Conservation (phyloP, 352 stramenopile species). For the Phytophthora podocarpi region DNA sequence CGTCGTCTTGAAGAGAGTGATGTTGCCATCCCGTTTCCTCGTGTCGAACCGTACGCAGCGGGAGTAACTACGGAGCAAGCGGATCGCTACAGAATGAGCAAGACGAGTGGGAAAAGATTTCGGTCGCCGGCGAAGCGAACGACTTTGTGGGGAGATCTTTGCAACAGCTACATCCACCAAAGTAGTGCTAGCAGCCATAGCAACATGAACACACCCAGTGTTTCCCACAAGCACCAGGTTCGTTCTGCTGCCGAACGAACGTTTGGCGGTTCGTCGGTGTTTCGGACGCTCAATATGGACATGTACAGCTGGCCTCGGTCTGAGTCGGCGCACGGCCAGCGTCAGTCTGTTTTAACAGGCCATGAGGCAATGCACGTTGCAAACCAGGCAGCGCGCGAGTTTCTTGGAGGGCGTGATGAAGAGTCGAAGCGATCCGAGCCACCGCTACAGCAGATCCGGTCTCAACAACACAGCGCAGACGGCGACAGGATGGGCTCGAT, state of each 20-base stretch:
- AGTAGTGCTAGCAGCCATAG: neutral
- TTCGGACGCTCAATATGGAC: slow-evolving; percentile 32
- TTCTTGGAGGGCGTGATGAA: slow-evolving; percentile 29
- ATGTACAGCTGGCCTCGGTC: slow-evolving; percentile 16
- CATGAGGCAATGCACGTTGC: slow-evolving; percentile 45
- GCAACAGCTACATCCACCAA: slow-evolving; percentile 32
- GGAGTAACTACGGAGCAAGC: slow-evolving; percentile 37
- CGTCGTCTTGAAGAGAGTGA: slow-evolving; percentile 26
- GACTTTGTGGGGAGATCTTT: slow-evolving; percentile 28
- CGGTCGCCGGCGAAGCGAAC: slow-evolving; percentile 24
- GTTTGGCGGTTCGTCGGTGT: slow-evolving; percentile 30
- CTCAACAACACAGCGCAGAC: neutral
- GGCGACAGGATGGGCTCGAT: neutral
- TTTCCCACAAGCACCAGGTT: slow-evolving; percentile 25
- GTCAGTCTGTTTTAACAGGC: slow-evolving; percentile 33
- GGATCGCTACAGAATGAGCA: slow-evolving; percentile 38
- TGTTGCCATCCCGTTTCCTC: slow-evolving; percentile 8
- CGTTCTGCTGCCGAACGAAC: slow-evolving; percentile 19
- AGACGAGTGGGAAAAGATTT: slow-evolving; percentile 36
- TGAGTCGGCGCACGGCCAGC: slow-evolving; percentile 22
- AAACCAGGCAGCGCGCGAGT: slow-evolving; percentile 36
- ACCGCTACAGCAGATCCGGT: neutral
- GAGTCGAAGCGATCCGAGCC: slow-evolving; percentile 19
- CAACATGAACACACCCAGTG: slow-evolving; percentile 2
- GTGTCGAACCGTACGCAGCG: slow-evolving; percentile 14